phyloP scores from a whole-genome alignment of 345 rosid genomes.

The Moringa oleifera region DNA sequence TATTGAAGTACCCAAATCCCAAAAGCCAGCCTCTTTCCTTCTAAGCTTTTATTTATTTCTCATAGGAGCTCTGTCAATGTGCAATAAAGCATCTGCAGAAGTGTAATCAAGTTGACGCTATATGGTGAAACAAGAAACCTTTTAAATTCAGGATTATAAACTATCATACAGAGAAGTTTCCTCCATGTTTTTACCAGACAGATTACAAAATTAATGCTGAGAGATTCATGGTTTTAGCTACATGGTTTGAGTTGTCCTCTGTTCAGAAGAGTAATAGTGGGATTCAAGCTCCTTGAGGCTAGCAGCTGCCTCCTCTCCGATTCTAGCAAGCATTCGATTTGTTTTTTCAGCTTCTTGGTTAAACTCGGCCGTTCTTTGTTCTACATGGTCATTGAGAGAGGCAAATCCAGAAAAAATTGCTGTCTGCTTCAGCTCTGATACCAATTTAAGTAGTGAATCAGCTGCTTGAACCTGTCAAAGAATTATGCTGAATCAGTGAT shows the following conservation, averaged over 20 bases:
- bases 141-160: too few species aligned
- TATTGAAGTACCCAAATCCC: too few species aligned
- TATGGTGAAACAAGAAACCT: too few species aligned
- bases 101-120: too few species aligned
- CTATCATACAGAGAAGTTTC: neutral
- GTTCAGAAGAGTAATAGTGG: constrained; percentile 70
- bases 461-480: constrained; percentile 76
- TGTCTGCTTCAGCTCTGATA: constrained; percentile 83
- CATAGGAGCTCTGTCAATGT: too few species aligned
- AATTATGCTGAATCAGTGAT: constrained; percentile 4
- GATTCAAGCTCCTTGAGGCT: constrained; percentile 83
- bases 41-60: too few species aligned
- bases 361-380: constrained; percentile 65
- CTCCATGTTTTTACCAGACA: neutral
- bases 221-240: neutral
- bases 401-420: constrained; percentile 90
- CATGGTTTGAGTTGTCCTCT: constrained; percentile 29
- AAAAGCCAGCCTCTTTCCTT: too few species aligned
- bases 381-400: constrained; percentile 84
- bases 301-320: constrained; percentile 83
- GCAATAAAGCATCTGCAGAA: too few species aligned
- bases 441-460: constrained; percentile 79
- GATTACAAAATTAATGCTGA: too few species aligned
- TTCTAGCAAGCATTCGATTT: constrained; percentile 53
- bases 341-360: constrained; percentile 59